A percentile compares a stretch with the other conserved stretches of the same genome.
These are phyloP conservation scores for Entophlyctis luteolus DNA, from an alignment of 192 early-diverging fungal genomes.

Conservation along the genomic window DNA sequence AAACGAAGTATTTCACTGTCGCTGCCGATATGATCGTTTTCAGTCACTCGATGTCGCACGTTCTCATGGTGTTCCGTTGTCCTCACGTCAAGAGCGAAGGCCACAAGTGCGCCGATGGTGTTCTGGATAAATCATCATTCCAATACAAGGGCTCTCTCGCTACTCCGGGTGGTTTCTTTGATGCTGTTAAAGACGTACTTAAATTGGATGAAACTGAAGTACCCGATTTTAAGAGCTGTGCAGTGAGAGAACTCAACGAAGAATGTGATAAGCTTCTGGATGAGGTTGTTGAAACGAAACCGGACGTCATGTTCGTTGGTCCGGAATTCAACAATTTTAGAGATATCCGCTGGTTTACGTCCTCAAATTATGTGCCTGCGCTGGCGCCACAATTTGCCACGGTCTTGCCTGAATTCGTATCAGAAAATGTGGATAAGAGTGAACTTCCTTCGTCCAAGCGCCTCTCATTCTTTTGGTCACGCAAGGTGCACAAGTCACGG, in stretches of 20 bases:
- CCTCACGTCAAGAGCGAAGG: background rate
- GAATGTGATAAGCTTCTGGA: slow-evolving; percentile 6
- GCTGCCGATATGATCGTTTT: slow-evolving; percentile 19
- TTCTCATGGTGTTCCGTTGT: slow-evolving; percentile 15
- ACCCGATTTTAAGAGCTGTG: slow-evolving; percentile 6
- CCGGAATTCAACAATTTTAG: slow-evolving; percentile 15
- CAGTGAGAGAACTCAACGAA: slow-evolving; percentile 16
- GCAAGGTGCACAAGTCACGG: background rate
- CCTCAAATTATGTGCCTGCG: slow-evolving; percentile 10
- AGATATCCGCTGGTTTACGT: slow-evolving; percentile 14
- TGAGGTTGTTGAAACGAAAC: background rate
- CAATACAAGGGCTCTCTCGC: slow-evolving; percentile 26
- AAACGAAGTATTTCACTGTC: slow-evolving; percentile 6
- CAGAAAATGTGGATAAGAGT: background rate
- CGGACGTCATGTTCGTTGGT: background rate
- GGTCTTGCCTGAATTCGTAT: background rate
- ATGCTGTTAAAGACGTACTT: background rate
- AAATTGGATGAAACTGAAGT: background rate
- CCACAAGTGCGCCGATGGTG: background rate
- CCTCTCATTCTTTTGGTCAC: too few species aligned
- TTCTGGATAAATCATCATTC: slow-evolving; percentile 1
- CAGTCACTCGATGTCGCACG: background rate
- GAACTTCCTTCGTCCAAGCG: background rate
- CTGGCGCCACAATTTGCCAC: slow-evolving; percentile 11
- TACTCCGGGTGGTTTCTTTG: slow-evolving; percentile 20